Evolutionary conservation across 148 eudicot species (phyloP), one percentile per base, ranked within the genome.

Genomic region (Vaccinium macrocarpon): DNA sequence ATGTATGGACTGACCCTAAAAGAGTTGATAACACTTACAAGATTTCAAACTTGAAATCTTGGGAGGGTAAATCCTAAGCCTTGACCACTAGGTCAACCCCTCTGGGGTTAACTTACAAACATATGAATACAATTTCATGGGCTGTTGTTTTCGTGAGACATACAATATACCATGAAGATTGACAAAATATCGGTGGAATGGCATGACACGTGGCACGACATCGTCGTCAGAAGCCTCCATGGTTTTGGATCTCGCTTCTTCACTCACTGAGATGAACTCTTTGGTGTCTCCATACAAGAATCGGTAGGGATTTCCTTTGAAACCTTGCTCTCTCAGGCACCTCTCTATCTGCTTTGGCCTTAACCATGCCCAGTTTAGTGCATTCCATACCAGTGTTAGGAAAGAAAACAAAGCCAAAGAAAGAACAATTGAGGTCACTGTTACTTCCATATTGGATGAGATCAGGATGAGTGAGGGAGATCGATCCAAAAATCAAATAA

Each of bases 301-400:
- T 35, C 75, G 68, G 77, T 89, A 89, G 1, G 90, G 52, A 73
- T 86, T 87, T 13, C 88, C 90, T n/a, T 77, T 75, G 8, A 87
- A 73, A 70, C 90, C 90, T 83, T 87, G 90, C 75, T 83, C 53
- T 85, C 89, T 84, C 23, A 89, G 66, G 10, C 27, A 61, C 84
- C 50, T 89, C 81, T 89, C 90, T 23, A 85, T 81, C 48, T 68
- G 78, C 84, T 78, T 86, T 11, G 87, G 90, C 48, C 80, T 86
- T 23, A 86, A 68, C 88, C 88, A 86, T 1, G 84, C 9, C 81
- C 81, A 85, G 8, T 84, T 80, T 76, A 89, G 3, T 27, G 53
- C 49, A 16, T 27, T 82, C 78, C 78, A 82, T 32, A 5, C 77
- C 72, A 38, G 29, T 16, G 78, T 48, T 19, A 82, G 62, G 13